A percentile compares a stretch with the other conserved stretches of the same genome.
phyloP scores from a whole-genome alignment of 2,329 filamentous ascomycete species.

The Pseudogymnoascus verrucosus region DNA sequence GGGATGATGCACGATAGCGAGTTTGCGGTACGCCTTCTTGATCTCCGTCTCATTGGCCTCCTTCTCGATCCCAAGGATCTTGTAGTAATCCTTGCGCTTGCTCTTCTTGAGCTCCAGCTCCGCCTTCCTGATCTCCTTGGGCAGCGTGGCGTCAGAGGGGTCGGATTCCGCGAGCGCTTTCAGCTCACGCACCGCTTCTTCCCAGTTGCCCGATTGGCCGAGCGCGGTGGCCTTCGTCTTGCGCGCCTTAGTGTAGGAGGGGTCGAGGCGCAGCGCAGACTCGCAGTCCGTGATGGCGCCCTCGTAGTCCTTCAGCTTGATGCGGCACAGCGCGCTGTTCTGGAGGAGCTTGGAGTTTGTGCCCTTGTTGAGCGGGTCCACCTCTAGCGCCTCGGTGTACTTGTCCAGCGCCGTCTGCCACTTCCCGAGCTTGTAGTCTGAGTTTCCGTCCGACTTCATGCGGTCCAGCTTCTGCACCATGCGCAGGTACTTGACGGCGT shows the following conservation, averaged over 20 bases:
- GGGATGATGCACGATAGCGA: slow-evolving; percentile 89
- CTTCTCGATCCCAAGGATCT: slow-evolving; percentile 85
- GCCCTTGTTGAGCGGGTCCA: slow-evolving; percentile 82
- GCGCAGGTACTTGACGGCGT: slow-evolving; percentile 80
- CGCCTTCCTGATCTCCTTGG: slow-evolving; percentile 78
- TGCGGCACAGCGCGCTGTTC: slow-evolving; percentile 81
- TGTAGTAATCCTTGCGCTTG: slow-evolving; percentile 97
- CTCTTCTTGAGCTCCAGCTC: slow-evolving; percentile 97
- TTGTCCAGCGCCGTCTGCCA: slow-evolving; percentile 76
- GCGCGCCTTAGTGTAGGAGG: slow-evolving; percentile 78
- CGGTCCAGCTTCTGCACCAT: slow-evolving; percentile 87
- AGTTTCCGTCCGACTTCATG: slow-evolving; percentile 90
- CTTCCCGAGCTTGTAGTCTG: slow-evolving; percentile 76
- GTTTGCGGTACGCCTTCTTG: slow-evolving; percentile 94
- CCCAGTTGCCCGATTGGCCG: slow-evolving; percentile 81
- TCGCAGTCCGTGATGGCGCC: slow-evolving; percentile 81
- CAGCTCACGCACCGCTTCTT: slow-evolving; percentile 81
- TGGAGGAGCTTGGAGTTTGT: slow-evolving; percentile 93
- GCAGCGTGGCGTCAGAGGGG: slow-evolving; percentile 70
- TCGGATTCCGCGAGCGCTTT: slow-evolving; percentile 79
- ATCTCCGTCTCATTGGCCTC: slow-evolving; percentile 76
- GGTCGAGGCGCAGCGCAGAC: slow-evolving; percentile 72
- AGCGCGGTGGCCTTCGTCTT: slow-evolving; percentile 91
- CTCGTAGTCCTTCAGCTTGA: slow-evolving; percentile 76
- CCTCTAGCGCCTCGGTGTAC: slow-evolving; percentile 72